A percentile compares a stretch with the other conserved stretches of the same genome.
Evolutionary conservation across 108 stramenopile species (phyloP).

Genomic region (Mayamaea pseudoterrestris): DNA sequence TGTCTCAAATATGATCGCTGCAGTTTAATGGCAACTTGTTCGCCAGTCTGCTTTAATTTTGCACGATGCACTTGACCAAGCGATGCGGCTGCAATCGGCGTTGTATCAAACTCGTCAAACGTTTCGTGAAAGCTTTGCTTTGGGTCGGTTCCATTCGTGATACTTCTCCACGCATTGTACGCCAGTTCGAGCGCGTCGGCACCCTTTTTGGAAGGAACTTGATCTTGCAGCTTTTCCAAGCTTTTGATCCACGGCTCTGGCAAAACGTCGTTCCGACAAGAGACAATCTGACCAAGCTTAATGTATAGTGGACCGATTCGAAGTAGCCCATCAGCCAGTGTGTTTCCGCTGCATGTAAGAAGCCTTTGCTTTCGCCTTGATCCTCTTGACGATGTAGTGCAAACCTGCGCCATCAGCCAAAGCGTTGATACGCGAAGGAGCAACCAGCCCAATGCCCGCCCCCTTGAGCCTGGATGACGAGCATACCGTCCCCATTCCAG

Average conservation of each 20-base stretch:
- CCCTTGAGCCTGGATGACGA: slow-evolving; percentile 49
- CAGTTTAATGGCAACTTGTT: slow-evolving; percentile 81
- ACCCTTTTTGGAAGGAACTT: slow-evolving; percentile 75
- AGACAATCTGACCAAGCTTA: slow-evolving; percentile 89
- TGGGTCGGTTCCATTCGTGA: slow-evolving; percentile 1
- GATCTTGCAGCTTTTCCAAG: slow-evolving; percentile 86
- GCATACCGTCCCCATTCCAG: slow-evolving; percentile 81
- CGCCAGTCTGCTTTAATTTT: slow-evolving; percentile 37
- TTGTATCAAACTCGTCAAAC: slow-evolving; percentile 71
- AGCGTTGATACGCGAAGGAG: neutral
- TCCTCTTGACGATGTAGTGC: neutral
- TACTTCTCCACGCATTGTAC: slow-evolving; percentile 50
- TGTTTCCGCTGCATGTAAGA: slow-evolving; percentile 17
- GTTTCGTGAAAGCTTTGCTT: slow-evolving; percentile 31
- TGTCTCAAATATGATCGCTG: slow-evolving; percentile 73
- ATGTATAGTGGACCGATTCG: slow-evolving; percentile 78
- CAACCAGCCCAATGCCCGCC: slow-evolving; percentile 6
- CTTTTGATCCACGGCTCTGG: slow-evolving; percentile 78
- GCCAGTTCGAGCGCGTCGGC: slow-evolving; percentile 70
- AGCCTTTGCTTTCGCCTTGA: neutral
- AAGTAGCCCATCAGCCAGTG: slow-evolving; percentile 60
- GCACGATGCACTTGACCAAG: slow-evolving; percentile 90
- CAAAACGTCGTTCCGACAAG: slow-evolving; percentile 76
- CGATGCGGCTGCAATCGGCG: slow-evolving; percentile 80
- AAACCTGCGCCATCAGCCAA: neutral